phyloP scores from a whole-genome alignment of 371 early-diverging fungal species.

The Mucor saturninus region DNA sequence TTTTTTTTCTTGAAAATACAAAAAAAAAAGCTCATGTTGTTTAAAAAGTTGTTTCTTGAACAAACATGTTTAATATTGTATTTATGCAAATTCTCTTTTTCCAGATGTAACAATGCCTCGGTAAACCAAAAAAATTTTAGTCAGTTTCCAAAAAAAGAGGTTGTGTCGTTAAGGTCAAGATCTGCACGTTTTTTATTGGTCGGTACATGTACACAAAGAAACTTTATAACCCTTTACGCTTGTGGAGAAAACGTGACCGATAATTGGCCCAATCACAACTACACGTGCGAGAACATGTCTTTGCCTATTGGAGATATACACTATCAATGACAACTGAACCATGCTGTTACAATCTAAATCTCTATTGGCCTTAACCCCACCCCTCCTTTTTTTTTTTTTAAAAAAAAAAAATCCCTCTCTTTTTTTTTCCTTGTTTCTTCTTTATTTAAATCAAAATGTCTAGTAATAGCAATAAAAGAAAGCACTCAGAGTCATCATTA shows the following conservation, averaged over 20 bases:
- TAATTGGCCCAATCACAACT: slow-evolving; percentile 18
- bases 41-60: no score
- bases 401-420: slow-evolving; percentile 5
- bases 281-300: slow-evolving; percentile 22
- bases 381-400: slow-evolving; percentile 5
- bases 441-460: slow-evolving; percentile 1
- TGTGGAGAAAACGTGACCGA: slow-evolving; percentile 21
- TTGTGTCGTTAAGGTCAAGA: background rate
- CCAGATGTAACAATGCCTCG: background rate
- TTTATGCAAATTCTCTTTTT: background rate
- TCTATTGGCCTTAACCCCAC: slow-evolving; percentile 12
- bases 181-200: background rate
- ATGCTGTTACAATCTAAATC: slow-evolving; percentile 18
- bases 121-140: background rate
- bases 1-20: background rate
- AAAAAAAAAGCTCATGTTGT: no score
- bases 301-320: slow-evolving; percentile 16
- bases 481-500: slow-evolving; percentile 1
- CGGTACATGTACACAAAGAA: no score
- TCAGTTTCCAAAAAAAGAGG: no score
- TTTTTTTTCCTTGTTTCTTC: slow-evolving; percentile 1
- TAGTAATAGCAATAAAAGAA: slow-evolving; percentile 14
- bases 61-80: no score
- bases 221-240: no score
- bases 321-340: slow-evolving; percentile 2